Evolutionary conservation across 1,284 basidiomycete genomes (phyloP), one percentile per base, ranked within the genome.

Genomic region (Ganoderma boninense): DNA sequence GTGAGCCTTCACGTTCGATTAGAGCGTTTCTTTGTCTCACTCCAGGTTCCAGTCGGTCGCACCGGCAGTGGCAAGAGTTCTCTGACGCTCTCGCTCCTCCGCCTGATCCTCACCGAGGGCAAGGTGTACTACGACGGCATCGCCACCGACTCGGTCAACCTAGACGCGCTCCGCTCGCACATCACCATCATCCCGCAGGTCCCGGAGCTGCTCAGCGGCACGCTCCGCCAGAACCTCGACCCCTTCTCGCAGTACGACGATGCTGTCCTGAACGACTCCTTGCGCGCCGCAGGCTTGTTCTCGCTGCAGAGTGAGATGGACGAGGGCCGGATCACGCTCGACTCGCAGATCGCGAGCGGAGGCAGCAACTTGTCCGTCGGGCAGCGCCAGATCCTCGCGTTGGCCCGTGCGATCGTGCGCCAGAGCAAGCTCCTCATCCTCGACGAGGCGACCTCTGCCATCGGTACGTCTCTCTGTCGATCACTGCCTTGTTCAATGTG

Each of bases 181-280:
- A 83, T 87, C 69, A 86, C 84, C n/a, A 87, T 89, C 77, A 89
- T 83, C 49, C 82, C 82, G 2, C 82, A 83, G 78, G 75, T 75
- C 46, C 87, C 87, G 0, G 81, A 82, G 65, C 77, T 83, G 5
- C 70, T 83, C 20, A 79, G 77, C 52, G 82, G 82, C 5, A 80
- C 77, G 20, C 69, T 83, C 10, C 77, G 82, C 11, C 76, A 79
- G 44, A 83, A 83, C 62, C 73, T 83, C 29, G 82, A 83, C 67
- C 88, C 88, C 0, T 89, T 88, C 75, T 82, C 81, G 20, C 82
- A 85, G 74, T 83, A 85, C 73, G 86, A 88, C 63, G 89, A 90
- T 74, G 83, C 83, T 0, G 76, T 75, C 0, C 70, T 81, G 29
- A 77, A 80, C 64, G 75, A 77, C 60, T 79, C 80, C 18, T 69